A percentile compares a stretch with the other conserved stretches of the same genome.
Evolutionary conservation across 2,329 filamentous ascomycete species (phyloP).

Genomic region (Phialemoniopsis sp.): DNA sequence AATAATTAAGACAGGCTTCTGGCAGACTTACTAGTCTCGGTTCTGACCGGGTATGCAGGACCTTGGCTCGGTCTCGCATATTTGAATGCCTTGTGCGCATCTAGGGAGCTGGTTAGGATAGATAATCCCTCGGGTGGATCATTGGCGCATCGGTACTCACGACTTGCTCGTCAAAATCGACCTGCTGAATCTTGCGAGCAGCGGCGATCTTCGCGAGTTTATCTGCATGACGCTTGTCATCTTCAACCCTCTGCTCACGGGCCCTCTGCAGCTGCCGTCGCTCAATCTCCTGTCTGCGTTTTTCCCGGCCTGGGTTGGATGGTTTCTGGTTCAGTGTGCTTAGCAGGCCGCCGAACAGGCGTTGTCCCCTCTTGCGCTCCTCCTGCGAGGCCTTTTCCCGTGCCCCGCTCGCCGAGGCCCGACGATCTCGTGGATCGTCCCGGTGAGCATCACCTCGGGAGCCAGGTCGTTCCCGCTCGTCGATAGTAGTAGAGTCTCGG

Average conservation of each 20-base stretch:
- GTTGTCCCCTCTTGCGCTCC: conserved; percentile 79
- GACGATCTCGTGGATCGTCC: conserved; percentile 1
- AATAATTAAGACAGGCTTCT: conserved; percentile 2
- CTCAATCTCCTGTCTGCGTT: conserved; percentile 75
- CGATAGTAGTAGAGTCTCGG: neutral
- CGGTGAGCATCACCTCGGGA: neutral
- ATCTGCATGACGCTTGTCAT: conserved; percentile 57
- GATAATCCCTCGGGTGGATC: neutral
- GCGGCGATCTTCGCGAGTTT: conserved; percentile 58
- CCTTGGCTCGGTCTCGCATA: conserved; percentile 66
- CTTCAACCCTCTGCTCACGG: conserved; percentile 67
- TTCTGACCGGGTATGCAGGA: conserved; percentile 65
- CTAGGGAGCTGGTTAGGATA: conserved; percentile 36
- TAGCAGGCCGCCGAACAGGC: conserved; percentile 80
- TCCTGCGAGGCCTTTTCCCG: conserved; percentile 51
- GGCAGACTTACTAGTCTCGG: conserved; percentile 65
- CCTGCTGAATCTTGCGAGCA: conserved; percentile 64
- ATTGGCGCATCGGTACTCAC: conserved; percentile 44
- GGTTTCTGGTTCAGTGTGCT: conserved; percentile 73
- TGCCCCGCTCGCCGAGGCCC: conserved; percentile 7
- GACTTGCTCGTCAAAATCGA: conserved; percentile 69
- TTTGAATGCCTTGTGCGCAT: conserved; percentile 73
- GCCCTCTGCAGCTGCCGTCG: conserved; percentile 74
- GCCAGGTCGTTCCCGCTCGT: neutral
- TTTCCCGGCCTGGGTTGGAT: conserved; percentile 53